Base-by-base conservation (phyloP, 176 grass and related monocot genomes). In the Panicum miliaceum region DNA sequence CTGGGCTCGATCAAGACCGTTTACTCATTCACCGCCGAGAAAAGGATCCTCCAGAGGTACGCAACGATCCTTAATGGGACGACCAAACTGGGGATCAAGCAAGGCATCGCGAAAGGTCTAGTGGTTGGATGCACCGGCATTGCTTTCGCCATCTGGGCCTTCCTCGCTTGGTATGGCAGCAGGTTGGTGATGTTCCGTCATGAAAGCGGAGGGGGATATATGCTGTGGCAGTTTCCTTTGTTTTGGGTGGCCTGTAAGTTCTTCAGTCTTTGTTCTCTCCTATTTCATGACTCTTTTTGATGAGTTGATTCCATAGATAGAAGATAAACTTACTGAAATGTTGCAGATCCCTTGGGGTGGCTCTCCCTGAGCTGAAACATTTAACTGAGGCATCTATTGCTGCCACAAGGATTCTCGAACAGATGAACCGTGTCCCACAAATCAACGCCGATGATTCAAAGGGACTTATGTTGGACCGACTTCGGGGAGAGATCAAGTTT, bases 111-210 rank as follows among this genome's bases (percentile, higher is more conserved):
- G 0, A 98, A 98, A 53, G 95, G 92, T 12, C 77, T 95, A 0
- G 92, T 91, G 7, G 92, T 98, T 3, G 96, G 96, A 26, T 93
- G 90, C 64, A 98, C 90, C 0, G 92, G 96, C 7, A 78, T 98
- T 54, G 86, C 89, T 26, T 98, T 98, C 12, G 86, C 92, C 43
- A 95, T 95, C 50, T 98, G 96, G 96, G 96, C 67, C 12, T 95
- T 98, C 74, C 96, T 98, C 25, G 96, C 96, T 6, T 98, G 96
- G 96, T 98, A 98, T 26, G 96, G 96, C 12, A 86, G 91, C 61
- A 88, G 82, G 52, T 81, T 98, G 77, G 92, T 98, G 18, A 92
- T 93, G 96, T 93, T 83, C 54, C 92, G 93, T 34, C 90, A 90
- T 34, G 92, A 90, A 64, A 95, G 85, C 14, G 96, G 96, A 72